A percentile compares a stretch with the other conserved stretches of the same genome.
Evolutionary conservation across 2,329 filamentous ascomycete species (phyloP).

Genomic region (Raffaelea deltoideospora): DNA sequence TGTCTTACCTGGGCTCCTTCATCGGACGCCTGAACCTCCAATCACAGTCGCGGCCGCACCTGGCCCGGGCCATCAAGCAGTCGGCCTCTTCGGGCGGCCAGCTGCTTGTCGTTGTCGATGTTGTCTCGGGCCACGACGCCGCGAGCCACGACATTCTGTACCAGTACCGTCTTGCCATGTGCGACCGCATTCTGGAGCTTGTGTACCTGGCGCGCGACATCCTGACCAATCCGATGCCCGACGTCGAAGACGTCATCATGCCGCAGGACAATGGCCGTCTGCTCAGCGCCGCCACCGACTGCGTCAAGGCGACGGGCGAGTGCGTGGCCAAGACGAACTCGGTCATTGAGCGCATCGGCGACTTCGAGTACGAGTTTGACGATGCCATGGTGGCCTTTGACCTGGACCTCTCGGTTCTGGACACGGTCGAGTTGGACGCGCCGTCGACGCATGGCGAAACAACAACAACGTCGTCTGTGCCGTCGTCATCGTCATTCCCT

Average conservation of each 20-base stretch:
- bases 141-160: slow-evolving; percentile 51
- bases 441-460: too few relatives aligned
- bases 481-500: too few relatives aligned
- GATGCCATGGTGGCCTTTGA: slow-evolving; percentile 30
- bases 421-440: too few relatives aligned
- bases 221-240: slow-evolving; percentile 50
- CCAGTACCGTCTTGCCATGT: slow-evolving; percentile 60
- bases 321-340: slow-evolving; percentile 77
- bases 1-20: slow-evolving; percentile 84
- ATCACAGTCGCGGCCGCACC: slow-evolving; percentile 74
- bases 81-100: slow-evolving; percentile 69
- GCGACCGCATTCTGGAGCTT: slow-evolving; percentile 62
- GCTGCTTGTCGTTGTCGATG: slow-evolving; percentile 65
- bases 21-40: slow-evolving; percentile 82
- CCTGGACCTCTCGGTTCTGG: slow-evolving; percentile 41
- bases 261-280: slow-evolving; percentile 65
- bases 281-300: slow-evolving; percentile 66
- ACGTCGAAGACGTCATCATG: slow-evolving; percentile 65
- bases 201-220: slow-evolving; percentile 70
- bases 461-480: too few relatives aligned
- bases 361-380: slow-evolving; percentile 75
- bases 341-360: slow-evolving; percentile 76
- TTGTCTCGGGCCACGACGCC: slow-evolving; percentile 64
- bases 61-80: slow-evolving; percentile 68
- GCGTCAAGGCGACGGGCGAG: slow-evolving; percentile 79